phyloP scores from a whole-genome alignment of 345 rosid species.

The Citrus trifoliata region DNA sequence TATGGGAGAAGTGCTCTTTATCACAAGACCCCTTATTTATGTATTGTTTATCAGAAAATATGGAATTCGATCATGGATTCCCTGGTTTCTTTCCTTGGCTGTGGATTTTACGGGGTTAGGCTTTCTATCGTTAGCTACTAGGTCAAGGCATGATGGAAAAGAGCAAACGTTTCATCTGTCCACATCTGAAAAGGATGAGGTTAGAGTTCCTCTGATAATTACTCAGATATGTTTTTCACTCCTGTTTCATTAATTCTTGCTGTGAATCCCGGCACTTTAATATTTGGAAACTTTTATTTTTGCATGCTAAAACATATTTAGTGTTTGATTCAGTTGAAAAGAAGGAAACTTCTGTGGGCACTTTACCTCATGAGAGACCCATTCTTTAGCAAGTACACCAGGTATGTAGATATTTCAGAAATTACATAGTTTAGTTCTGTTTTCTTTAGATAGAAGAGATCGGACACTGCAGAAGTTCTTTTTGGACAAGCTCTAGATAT shows the following conservation, averaged over 20 bases:
- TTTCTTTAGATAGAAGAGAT: neutral
- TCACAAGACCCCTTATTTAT: conserved; percentile 87
- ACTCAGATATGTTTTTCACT: neutral
- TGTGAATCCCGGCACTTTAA: neutral
- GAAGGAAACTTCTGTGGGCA: conserved; percentile 91
- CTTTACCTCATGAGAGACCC: conserved; percentile 95
- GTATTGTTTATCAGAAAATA: conserved; percentile 78
- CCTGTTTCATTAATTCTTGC: neutral
- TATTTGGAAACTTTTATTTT: neutral
- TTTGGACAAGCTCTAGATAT: no score
- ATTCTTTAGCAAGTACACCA: conserved; percentile 82
- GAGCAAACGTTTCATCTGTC: conserved; percentile 45
- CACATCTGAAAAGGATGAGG: conserved; percentile 70
- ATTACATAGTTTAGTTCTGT: neutral
- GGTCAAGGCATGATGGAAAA: conserved; percentile 31
- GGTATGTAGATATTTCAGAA: conserved; percentile 30
- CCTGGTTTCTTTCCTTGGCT: conserved; percentile 83
- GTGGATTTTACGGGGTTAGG: conserved; percentile 61
- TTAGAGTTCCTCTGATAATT: conserved; percentile 23
- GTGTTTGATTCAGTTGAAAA: conserved; percentile 50
- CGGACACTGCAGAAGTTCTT: no score
- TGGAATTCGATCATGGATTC: conserved; percentile 84
- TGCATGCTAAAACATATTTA: conserved; percentile 1
- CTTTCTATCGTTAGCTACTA: conserved; percentile 42
- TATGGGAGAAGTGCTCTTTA: conserved; percentile 67